phyloP scores from a whole-genome alignment of 192 early-diverging fungal genomes.

The Piromyces finnis region DNA sequence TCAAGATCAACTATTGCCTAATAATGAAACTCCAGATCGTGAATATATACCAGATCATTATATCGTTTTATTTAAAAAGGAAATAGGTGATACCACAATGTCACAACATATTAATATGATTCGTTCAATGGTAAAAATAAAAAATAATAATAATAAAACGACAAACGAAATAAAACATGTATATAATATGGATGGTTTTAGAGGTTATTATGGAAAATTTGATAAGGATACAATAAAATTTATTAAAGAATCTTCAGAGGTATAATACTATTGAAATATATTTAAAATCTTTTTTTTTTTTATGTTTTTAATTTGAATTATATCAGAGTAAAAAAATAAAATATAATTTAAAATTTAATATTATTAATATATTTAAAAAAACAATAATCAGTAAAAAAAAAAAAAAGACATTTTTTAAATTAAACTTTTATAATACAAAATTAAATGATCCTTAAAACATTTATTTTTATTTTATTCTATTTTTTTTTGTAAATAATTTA shows the following conservation, averaged over 20 bases:
- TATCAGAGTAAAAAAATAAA: too few relatives aligned
- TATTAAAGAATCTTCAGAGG: neutral
- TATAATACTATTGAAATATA: neutral
- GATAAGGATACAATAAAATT: neutral
- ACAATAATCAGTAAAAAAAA: too few relatives aligned
- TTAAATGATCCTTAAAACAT: too few relatives aligned
- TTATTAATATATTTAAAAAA: too few relatives aligned
- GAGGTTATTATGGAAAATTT: neutral
- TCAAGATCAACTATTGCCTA: neutral
- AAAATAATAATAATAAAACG: neutral
- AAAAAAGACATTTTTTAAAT: too few relatives aligned
- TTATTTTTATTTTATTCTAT: too few relatives aligned
- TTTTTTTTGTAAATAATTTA: too few relatives aligned
- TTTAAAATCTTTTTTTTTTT: too few relatives aligned
- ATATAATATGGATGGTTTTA: neutral
- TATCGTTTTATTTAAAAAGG: neutral
- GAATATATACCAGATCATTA: neutral
- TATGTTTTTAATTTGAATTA: too few relatives aligned
- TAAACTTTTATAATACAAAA: too few relatives aligned
- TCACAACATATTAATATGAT: neutral
- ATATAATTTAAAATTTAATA: too few relatives aligned
- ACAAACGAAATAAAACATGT: neutral
- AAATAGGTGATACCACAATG: neutral
- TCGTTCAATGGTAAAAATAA: neutral
- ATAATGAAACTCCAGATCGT: neutral